Conservation (phyloP, 768 basidiomycete species). For the Tricholoma terreum region DNA sequence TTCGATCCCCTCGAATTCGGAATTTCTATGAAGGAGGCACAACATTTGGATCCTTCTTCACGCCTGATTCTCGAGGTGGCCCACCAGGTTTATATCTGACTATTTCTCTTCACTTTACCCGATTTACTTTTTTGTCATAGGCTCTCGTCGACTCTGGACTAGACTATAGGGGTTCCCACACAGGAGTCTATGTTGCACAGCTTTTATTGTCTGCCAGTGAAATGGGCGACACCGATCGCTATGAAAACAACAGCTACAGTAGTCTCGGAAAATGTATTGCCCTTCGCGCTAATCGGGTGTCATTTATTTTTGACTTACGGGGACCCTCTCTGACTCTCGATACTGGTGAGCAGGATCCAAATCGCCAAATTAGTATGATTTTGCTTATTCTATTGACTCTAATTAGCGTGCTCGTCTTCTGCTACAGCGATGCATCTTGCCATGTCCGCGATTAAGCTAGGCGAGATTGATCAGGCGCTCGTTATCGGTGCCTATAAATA, state of each 20-base stretch:
- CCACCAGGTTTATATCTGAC: background rate
- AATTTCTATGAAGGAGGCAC: conserved; percentile 8
- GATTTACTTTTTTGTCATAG: no score
- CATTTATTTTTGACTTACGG: background rate
- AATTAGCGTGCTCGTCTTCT: conserved; percentile 4
- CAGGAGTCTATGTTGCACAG: conserved; percentile 2
- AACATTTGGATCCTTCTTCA: conserved; percentile 6
- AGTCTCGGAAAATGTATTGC: conserved; percentile 6
- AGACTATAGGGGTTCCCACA: background rate
- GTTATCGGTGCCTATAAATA: background rate
- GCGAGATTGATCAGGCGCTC: background rate
- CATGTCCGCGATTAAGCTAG: background rate
- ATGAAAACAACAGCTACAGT: conserved; percentile 5
- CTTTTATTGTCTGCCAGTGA: conserved; percentile 7
- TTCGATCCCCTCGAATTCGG: conserved; percentile 10
- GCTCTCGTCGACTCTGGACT: background rate
- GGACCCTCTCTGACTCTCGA: conserved; percentile 1
- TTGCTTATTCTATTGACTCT: no score
- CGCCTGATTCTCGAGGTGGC: conserved; percentile 4
- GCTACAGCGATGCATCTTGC: background rate
- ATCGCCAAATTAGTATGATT: no score
- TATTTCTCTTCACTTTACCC: no score
- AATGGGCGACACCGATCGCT: conserved; percentile 6
- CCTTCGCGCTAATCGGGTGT: background rate
- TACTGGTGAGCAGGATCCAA: background rate